Percentiles rank a stretch among this genome's conserved stretches.
Evolutionary conservation across 176 grass and related monocot genomes (phyloP).

Genomic region (barley (Hordeum vulgare)): DNA sequence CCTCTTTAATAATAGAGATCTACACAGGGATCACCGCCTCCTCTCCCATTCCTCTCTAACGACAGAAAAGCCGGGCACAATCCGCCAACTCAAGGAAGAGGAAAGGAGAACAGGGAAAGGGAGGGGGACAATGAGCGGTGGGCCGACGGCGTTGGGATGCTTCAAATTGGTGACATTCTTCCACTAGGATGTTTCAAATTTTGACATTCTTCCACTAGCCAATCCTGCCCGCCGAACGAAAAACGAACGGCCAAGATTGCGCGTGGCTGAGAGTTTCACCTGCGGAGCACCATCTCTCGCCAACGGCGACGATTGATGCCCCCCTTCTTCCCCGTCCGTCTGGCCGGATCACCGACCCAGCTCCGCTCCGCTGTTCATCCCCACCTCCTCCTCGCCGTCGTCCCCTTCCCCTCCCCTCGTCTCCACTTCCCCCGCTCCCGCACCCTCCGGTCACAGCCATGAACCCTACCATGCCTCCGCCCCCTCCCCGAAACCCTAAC

Average conservation of each 20-base stretch:
- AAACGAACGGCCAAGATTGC: neutral
- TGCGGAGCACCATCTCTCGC: neutral
- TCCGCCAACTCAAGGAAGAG: too few relatives aligned
- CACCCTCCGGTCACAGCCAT: neutral
- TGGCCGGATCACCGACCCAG: neutral
- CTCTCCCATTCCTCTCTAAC: too few relatives aligned
- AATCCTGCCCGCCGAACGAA: neutral
- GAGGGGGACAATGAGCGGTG: too few relatives aligned
- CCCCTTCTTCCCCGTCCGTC: neutral
- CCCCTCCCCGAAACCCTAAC: conserved; percentile 54
- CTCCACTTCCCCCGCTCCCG: neutral
- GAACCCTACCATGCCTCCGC: conserved; percentile 3
- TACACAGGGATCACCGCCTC: too few relatives aligned
- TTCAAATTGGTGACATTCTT: too few relatives aligned
- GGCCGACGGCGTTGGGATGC: too few relatives aligned
- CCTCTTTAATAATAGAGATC: too few relatives aligned
- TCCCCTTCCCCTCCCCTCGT: neutral
- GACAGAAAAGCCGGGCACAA: too few relatives aligned
- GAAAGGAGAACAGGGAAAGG: too few relatives aligned
- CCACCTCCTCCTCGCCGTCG: neutral
- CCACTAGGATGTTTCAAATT: too few relatives aligned
- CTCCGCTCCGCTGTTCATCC: neutral
- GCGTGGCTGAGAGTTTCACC: neutral
- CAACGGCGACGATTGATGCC: neutral
- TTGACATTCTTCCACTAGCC: too few relatives aligned